Conservation (phyloP, 371 early-diverging fungal genomes). For the Circinella minor region DNA sequence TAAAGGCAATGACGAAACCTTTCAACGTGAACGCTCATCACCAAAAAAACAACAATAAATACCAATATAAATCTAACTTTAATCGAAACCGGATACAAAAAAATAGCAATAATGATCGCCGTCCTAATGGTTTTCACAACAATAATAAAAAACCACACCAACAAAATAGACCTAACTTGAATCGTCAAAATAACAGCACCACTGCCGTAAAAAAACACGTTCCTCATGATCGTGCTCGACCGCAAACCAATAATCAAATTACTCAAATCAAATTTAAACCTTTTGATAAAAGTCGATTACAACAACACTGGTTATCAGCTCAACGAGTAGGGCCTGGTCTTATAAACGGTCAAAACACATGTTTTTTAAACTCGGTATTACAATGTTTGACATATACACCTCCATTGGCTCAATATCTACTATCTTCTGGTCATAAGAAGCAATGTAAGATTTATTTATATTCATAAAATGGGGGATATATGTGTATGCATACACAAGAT, state of each 20-base stretch:
- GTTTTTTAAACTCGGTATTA: conserved; percentile 93
- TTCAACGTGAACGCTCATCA: background rate
- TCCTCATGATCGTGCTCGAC: background rate
- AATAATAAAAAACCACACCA: background rate
- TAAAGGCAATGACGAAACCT: background rate
- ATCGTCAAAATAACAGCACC: background rate
- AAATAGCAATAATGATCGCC: background rate
- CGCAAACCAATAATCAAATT: background rate
- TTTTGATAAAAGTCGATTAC: conserved; percentile 55
- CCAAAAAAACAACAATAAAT: background rate
- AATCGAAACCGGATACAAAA: background rate
- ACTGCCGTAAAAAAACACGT: background rate
- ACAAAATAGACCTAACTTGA: too few species aligned
- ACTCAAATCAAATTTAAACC: conserved; percentile 19
- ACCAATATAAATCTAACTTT: background rate
- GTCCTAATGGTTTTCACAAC: background rate
- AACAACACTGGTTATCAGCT: conserved; percentile 56
- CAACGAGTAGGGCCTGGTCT: conserved; percentile 79
- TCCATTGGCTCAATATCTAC: conserved; percentile 79
- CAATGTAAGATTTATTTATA: conserved; percentile 45
- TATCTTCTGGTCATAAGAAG: conserved; percentile 57
- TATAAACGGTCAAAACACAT: conserved; percentile 93
- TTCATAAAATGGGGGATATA: background rate
- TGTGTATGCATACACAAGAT: background rate
- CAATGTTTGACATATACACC: conserved; percentile 93